Conservation (phyloP, 257 asterid species). For the Solanum chmielewskii region DNA sequence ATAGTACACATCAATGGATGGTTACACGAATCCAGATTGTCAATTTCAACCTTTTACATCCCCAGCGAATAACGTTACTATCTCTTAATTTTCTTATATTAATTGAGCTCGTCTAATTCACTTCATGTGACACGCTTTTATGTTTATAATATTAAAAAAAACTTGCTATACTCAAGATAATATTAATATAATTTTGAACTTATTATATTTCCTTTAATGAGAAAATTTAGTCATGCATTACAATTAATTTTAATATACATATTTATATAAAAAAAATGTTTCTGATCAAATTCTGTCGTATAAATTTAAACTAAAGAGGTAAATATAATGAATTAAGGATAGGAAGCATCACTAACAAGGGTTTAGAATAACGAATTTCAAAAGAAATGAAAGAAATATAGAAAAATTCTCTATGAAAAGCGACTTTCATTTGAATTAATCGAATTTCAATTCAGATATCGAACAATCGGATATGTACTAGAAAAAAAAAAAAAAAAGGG, state of each 20-base stretch:
- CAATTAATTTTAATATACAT: not conserved
- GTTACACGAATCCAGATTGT: not conserved
- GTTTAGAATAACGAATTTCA: not conserved
- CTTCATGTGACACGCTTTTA: not conserved
- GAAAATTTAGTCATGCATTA: not conserved
- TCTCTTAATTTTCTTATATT: not conserved
- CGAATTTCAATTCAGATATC: accelerated
- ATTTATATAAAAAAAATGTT: not conserved
- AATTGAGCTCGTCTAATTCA: not conserved
- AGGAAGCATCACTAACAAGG: not conserved
- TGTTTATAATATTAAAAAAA: no score
- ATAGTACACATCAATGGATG: not conserved
- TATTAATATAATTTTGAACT: not conserved
- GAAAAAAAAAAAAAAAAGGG: no score
- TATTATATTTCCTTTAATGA: not conserved
- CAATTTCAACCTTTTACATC: not conserved
- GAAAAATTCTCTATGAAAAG: no score
- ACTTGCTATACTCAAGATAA: no score
- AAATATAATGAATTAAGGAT: not conserved
- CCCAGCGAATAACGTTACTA: not conserved
- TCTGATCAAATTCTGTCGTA: not conserved
- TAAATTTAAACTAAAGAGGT: not conserved
- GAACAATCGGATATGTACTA: no score
- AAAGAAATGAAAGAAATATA: no score
- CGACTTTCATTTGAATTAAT: no score